phyloP scores from a whole-genome alignment of 257 asterid genomes.

The Agastache rugosa region DNA sequence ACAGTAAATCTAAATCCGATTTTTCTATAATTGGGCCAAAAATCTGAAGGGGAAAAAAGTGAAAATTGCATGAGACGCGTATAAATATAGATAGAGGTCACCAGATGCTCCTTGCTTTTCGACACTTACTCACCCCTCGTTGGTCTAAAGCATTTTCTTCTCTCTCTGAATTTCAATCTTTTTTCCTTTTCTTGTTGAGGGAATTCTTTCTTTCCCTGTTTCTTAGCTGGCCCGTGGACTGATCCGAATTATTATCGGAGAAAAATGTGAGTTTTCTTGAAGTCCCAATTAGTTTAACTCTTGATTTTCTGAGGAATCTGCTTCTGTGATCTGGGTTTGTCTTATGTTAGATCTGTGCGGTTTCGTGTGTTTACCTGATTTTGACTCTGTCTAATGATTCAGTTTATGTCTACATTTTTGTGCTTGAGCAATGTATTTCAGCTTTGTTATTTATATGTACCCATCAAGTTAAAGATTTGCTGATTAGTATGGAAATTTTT shows the following conservation, averaged over 20 bases:
- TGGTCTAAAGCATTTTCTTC: constrained; percentile 11
- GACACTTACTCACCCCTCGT: constrained; percentile 25
- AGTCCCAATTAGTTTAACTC: background rate
- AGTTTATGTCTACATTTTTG: constrained; percentile 9
- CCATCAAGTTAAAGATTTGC: constrained; percentile 5
- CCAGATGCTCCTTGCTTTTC: constrained; percentile 40
- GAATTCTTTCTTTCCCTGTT: background rate
- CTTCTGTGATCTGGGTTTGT: constrained; percentile 32
- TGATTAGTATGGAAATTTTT: constrained; percentile 14
- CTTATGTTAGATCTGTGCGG: constrained; percentile 19
- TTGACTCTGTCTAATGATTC: background rate
- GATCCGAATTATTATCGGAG: constrained; percentile 31
- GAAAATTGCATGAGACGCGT: constrained; percentile 35
- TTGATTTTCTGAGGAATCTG: constrained; percentile 28
- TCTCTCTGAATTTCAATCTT: constrained; percentile 10
- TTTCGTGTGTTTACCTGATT: background rate
- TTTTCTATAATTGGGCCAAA: constrained; percentile 22
- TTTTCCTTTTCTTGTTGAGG: constrained; percentile 7
- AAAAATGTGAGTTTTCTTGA: constrained; percentile 37
- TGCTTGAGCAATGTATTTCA: constrained; percentile 9
- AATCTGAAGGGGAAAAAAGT: background rate
- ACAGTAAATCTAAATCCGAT: background rate
- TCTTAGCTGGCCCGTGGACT: constrained; percentile 37
- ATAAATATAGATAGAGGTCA: constrained; percentile 34
- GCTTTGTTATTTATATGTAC: background rate